Evolutionary conservation across 2,329 filamentous ascomycete species (phyloP), one percentile per base, ranked within the genome.

Genomic region (Zasmidium citrigriseum): DNA sequence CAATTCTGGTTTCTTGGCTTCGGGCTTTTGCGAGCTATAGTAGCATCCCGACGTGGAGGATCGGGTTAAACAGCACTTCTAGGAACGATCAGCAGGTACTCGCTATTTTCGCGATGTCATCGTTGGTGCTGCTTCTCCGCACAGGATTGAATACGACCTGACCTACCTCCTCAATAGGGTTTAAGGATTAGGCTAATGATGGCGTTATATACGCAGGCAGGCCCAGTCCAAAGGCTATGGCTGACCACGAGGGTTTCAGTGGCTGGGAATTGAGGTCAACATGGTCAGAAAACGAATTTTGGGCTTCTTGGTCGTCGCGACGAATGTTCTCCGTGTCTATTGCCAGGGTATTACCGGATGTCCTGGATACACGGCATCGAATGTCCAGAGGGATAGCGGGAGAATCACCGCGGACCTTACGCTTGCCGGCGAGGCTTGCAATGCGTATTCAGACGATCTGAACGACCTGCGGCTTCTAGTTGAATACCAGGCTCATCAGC

Each of bases 401-500:
- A 64, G 63, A 10, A 27, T 71, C 14, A 65, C 54, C 4, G 68
- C 69, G 14, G 67, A 70, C 53, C 58, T 71, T 12, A 64, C 58
- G 4, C 41, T 71, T 12, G 64, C 67, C 21, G 69, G 69, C 29
- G 18, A 54, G n/a, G 59, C 58, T 2, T 71, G 68, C 48, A 68
- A 70, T 46, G 61, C 61, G 4, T 70, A 69, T 45, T 68, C 67
- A 7, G 66, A 65, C 25, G 69, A 71, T 38, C 63, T 71, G 18
- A 23, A 47, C 9, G 59, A 67, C 50, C 52, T 70, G 27, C 51
- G 48, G 0, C 50, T 71, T 2, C 34, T 55, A 10, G 69, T 70
- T 2, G 52, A 67, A 45, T 70, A 70, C 23, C 25, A 53, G 21
- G 50, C 24, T 4, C 7, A 41, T 4, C 34, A 65, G 41, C 86